Conservation (phyloP, 2,329 filamentous ascomycete genomes). For the Aspergillus amoenus region DNA sequence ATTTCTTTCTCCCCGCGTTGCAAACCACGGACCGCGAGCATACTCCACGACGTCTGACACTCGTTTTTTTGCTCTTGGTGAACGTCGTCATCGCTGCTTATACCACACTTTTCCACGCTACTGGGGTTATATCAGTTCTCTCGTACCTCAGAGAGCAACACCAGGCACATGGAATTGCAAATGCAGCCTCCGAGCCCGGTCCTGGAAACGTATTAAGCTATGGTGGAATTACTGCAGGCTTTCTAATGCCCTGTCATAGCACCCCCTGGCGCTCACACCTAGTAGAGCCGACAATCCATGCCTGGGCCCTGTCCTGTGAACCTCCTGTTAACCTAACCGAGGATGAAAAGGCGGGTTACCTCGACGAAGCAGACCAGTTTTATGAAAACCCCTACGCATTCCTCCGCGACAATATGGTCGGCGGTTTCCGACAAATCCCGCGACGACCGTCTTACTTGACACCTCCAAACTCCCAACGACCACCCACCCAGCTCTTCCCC, state of each 20-base stretch:
- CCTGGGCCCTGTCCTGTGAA: constrained; percentile 86
- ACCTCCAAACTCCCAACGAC: neutral
- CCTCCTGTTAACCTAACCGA: constrained; percentile 71
- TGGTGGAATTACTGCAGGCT: constrained; percentile 60
- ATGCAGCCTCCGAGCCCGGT: neutral
- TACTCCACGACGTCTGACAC: constrained; percentile 52
- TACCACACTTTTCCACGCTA: constrained; percentile 73
- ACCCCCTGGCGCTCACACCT: constrained; percentile 93
- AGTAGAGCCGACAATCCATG: constrained; percentile 69
- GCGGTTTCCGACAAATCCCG: constrained; percentile 35
- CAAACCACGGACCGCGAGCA: constrained; percentile 30
- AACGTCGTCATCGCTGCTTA: constrained; percentile 75
- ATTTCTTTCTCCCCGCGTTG: constrained; percentile 60
- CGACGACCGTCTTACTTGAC: constrained; percentile 33
- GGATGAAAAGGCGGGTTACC: constrained; percentile 64
- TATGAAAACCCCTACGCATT: constrained; percentile 67
- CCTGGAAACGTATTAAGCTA: neutral
- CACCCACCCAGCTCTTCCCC: constrained; percentile 6
- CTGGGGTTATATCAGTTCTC: constrained; percentile 73
- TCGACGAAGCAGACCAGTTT: constrained; percentile 90
- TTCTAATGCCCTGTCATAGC: constrained; percentile 93
- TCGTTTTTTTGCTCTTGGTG: constrained; percentile 58
- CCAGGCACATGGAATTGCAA: constrained; percentile 46
- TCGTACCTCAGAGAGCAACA: constrained; percentile 74
- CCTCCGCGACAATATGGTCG: constrained; percentile 54